These are phyloP conservation scores for Passiflora organensis DNA, from an alignment of 345 rosid species.

Conservation along the genomic window DNA sequence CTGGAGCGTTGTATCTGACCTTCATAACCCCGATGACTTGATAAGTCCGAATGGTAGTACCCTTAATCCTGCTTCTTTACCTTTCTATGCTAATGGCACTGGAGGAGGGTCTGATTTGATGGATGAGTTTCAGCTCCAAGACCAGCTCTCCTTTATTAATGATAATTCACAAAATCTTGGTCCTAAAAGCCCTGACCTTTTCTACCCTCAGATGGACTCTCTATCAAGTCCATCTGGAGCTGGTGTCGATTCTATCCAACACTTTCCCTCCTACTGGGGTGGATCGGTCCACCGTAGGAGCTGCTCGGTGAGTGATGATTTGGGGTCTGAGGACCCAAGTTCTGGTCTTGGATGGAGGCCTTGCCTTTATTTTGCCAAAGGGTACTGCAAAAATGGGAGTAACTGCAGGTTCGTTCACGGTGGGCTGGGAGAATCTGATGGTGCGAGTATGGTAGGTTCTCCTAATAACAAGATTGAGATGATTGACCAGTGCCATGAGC, in stretches of 20 bases:
- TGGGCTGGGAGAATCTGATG: slow-evolving; percentile 42
- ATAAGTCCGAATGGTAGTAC: slow-evolving; percentile 38
- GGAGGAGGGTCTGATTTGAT: slow-evolving; percentile 45
- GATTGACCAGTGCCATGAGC: slow-evolving; percentile 60
- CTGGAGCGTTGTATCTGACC: slow-evolving; percentile 44
- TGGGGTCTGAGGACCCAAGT: slow-evolving; percentile 57
- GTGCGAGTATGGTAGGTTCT: slow-evolving; percentile 47
- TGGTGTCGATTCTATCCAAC: slow-evolving; percentile 31
- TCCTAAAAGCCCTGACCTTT: slow-evolving; percentile 39
- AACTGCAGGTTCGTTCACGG: slow-evolving; percentile 77
- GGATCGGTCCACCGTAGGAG: slow-evolving; percentile 60
- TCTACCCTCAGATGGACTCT: slow-evolving; percentile 36
- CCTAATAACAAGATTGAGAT: slow-evolving; percentile 59
- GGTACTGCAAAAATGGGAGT: slow-evolving; percentile 82
- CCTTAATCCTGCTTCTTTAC: slow-evolving; percentile 61
- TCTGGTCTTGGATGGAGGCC: slow-evolving; percentile 84
- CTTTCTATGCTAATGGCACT: slow-evolving; percentile 43
- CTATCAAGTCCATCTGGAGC: slow-evolving; percentile 31
- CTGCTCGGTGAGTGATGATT: slow-evolving; percentile 62
- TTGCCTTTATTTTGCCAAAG: slow-evolving; percentile 83
- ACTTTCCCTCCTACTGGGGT: slow-evolving; percentile 43
- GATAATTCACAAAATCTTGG: slow-evolving; percentile 37
- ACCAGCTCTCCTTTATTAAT: slow-evolving; percentile 58
- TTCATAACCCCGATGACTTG: slow-evolving; percentile 44
- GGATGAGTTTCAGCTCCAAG: slow-evolving; percentile 65